Conservation (phyloP, 176 grass and related monocot species). For the Tuctoria greenei region DNA sequence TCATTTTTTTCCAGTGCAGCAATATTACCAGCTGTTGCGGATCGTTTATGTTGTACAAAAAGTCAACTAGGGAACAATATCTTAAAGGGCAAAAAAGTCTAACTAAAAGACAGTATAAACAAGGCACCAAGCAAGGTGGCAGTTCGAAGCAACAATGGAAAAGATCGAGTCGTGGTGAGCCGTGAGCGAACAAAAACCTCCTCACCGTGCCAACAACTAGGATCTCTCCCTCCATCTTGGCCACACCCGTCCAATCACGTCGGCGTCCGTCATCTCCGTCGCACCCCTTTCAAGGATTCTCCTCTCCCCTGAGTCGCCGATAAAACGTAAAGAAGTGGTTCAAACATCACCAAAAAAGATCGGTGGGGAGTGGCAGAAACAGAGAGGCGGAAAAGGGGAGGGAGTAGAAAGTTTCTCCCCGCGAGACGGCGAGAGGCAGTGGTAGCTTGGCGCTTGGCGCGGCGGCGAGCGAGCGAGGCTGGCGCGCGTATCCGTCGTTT, state of each 20-base stretch:
- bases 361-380: constrained; percentile 18
- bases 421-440: constrained; percentile 28
- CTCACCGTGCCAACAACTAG: constrained; percentile 18
- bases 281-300: constrained; percentile 51
- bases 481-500: neutral
- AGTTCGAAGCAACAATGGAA: neutral
- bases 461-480: neutral
- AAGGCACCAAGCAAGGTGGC: constrained; percentile 19
- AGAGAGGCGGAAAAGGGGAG: neutral
- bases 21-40: neutral
- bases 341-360: constrained; percentile 40
- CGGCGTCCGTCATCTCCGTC: constrained; percentile 20
- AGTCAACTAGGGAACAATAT: constrained; percentile 31
- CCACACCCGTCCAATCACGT: constrained; percentile 37
- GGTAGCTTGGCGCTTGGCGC: too few relatives aligned
- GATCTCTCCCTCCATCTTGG: neutral
- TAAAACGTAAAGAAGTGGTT: constrained; percentile 15
- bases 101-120: neutral
- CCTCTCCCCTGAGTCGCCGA: neutral
- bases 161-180: constrained; percentile 1
- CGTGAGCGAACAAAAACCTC: constrained; percentile 17
- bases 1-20: neutral
- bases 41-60: neutral
- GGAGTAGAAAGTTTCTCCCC: neutral
- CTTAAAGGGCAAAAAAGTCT: neutral